Conservation (phyloP, 768 basidiomycete genomes). For the Rhizopogon vesiculosus region DNA sequence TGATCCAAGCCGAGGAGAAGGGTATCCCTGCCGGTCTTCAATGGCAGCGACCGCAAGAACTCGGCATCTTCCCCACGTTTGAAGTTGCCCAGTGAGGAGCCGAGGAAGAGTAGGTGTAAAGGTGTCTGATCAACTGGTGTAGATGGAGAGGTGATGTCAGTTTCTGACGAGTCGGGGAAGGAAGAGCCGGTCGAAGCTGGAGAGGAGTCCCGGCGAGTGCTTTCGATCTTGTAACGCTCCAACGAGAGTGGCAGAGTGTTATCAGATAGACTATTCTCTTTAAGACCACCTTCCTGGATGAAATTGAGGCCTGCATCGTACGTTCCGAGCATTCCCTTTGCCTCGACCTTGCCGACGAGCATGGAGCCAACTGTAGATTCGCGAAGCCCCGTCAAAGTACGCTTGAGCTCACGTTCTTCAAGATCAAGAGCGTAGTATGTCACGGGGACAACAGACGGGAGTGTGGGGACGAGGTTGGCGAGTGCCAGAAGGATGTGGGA, state of each 20-base stretch:
- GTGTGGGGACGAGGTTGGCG: constrained; percentile 43
- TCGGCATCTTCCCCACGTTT: constrained; percentile 56
- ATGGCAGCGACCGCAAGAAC: constrained; percentile 77
- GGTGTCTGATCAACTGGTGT: constrained; percentile 47
- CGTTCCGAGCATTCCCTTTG: constrained; percentile 86
- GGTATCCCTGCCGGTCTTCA: constrained; percentile 78
- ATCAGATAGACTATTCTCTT: constrained; percentile 5
- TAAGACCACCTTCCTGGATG: constrained; percentile 43
- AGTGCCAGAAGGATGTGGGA: constrained; percentile 76
- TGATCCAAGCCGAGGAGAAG: constrained; percentile 91
- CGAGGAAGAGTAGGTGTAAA: constrained; percentile 86
- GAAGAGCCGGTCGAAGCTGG: constrained; percentile 34
- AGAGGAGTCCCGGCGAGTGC: constrained; percentile 27
- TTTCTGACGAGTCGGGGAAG: constrained; percentile 1
- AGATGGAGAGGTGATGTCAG: constrained; percentile 28
- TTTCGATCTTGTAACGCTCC: constrained; percentile 9
- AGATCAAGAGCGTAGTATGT: constrained; percentile 94
- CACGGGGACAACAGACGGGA: constrained; percentile 41
- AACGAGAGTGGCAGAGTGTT: neutral
- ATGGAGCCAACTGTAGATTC: constrained; percentile 55
- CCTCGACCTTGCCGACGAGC: constrained; percentile 68
- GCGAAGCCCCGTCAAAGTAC: constrained; percentile 68
- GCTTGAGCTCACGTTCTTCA: constrained; percentile 78
- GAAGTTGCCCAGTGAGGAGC: constrained; percentile 93
- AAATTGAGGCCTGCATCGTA: constrained; percentile 87